phyloP scores from a whole-genome alignment of 495 filamentous ascomycete species.

The Talaromyces nanjingensis region DNA sequence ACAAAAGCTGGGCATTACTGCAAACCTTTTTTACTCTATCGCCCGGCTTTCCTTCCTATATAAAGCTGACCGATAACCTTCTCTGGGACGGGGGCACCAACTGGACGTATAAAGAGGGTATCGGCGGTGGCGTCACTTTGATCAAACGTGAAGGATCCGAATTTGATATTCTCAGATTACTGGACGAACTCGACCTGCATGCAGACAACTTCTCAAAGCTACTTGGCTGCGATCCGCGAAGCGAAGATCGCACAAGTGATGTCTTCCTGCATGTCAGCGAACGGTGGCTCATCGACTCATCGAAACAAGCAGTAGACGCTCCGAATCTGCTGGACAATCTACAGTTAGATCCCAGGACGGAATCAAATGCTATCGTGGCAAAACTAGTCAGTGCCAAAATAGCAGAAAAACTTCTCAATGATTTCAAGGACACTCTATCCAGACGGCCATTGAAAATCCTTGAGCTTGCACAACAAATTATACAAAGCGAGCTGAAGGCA shows the following conservation, averaged over 20 bases:
- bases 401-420: conserved; percentile 59
- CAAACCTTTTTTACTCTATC: conserved; percentile 44
- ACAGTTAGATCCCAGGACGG: not conserved
- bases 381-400: conserved; percentile 56
- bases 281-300: conserved; percentile 45
- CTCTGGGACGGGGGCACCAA: conserved; percentile 44
- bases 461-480: conserved; percentile 52
- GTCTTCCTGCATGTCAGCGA: conserved; percentile 59
- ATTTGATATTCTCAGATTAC: conserved; percentile 30
- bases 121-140: conserved; percentile 30
- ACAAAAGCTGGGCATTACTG: conserved; percentile 28
- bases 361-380: conserved; percentile 31
- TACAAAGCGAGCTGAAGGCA: conserved; percentile 32
- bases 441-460: conserved; percentile 55
- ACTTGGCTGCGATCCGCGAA: conserved; percentile 40
- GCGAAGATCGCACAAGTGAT: conserved; percentile 51
- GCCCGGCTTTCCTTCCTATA: conserved; percentile 32
- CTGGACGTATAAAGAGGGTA: conserved; percentile 39
- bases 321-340: conserved; percentile 40
- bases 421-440: conserved; percentile 61
- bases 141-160: conserved; percentile 14
- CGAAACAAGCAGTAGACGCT: conserved; percentile 18
- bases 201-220: conserved; percentile 49
- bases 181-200: conserved; percentile 31
- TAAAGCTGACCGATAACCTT: conserved; percentile 40